phyloP scores from a whole-genome alignment of 768 basidiomycete genomes.

The Pleurotus citrinopileatus region DNA sequence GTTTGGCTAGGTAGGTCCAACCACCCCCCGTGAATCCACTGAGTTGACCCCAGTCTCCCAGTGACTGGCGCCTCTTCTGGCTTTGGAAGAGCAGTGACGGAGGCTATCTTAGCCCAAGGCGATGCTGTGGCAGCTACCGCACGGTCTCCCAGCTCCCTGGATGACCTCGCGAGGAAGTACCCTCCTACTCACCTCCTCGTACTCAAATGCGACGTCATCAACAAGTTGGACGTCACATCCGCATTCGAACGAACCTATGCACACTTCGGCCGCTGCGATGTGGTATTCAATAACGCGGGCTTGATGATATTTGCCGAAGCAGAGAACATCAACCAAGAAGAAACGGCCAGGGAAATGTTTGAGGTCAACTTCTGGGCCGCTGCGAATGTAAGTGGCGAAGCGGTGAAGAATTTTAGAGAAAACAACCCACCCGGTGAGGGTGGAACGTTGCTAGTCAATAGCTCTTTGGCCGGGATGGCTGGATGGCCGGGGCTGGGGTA shows the following conservation, averaged over 20 bases:
- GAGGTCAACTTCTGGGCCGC: conserved; percentile 29
- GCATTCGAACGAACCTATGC: conserved; percentile 9
- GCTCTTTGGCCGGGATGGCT: conserved; percentile 22
- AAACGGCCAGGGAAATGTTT: conserved; percentile 19
- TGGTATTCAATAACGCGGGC: conserved; percentile 18
- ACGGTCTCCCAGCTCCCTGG: conserved; percentile 28
- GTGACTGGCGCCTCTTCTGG: conserved; percentile 22
- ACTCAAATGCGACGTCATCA: conserved; percentile 33
- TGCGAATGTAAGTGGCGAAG: conserved; percentile 24
- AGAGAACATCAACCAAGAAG: conserved; percentile 17
- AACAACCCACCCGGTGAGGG: conserved; percentile 31
- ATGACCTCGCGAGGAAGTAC: conserved; percentile 25
- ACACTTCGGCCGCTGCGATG: conserved; percentile 16
- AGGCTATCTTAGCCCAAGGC: conserved; percentile 30
- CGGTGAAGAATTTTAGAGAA: conserved; percentile 33
- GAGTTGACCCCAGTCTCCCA: neutral
- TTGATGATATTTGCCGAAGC: conserved; percentile 18
- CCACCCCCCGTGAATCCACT: no score
- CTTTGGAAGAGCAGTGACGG: conserved; percentile 32
- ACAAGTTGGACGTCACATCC: conserved; percentile 14
- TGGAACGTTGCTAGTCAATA: conserved; percentile 31
- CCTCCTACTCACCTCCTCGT: conserved; percentile 27
- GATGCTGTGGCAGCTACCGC: conserved; percentile 38
- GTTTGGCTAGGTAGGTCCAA: neutral
- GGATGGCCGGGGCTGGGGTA: conserved; percentile 10